Evolutionary conservation across 345 rosid species (phyloP).

Genomic region (Populus simonii): DNA sequence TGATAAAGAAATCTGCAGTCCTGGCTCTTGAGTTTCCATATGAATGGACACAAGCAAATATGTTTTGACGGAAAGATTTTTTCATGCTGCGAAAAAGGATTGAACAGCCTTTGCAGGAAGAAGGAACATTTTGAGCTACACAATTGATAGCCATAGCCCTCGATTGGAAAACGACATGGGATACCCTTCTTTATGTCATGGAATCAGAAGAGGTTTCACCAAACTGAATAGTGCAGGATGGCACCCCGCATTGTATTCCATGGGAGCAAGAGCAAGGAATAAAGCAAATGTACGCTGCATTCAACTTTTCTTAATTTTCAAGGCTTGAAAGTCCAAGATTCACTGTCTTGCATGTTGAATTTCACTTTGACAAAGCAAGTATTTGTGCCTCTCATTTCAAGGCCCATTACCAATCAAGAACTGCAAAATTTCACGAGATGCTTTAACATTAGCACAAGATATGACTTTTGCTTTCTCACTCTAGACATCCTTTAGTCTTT

Average conservation of each 20-base stretch:
- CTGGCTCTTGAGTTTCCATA: background rate
- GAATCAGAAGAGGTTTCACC: no score
- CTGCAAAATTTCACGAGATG: background rate
- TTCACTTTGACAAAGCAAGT: background rate
- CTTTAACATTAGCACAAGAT: background rate
- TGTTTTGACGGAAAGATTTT: background rate
- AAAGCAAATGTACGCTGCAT: background rate
- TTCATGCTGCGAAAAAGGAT: background rate
- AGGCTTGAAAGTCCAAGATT: background rate
- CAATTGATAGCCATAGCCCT: conserved; percentile 3
- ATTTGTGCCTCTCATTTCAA: background rate
- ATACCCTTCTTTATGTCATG: background rate
- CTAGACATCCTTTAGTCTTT: conserved; percentile 3
- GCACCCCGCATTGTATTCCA: background rate
- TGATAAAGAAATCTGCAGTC: background rate
- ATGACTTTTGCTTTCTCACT: background rate
- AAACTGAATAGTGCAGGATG: background rate
- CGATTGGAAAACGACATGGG: background rate
- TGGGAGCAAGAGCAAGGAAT: background rate
- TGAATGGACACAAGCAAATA: background rate
- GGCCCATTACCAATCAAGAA: background rate
- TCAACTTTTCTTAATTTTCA: background rate
- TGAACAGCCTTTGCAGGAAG: background rate
- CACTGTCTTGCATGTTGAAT: background rate
- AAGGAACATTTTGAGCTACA: conserved; percentile 4